Evolutionary conservation across 306 rosid species (phyloP).

Genomic region (Prosopis cineraria): DNA sequence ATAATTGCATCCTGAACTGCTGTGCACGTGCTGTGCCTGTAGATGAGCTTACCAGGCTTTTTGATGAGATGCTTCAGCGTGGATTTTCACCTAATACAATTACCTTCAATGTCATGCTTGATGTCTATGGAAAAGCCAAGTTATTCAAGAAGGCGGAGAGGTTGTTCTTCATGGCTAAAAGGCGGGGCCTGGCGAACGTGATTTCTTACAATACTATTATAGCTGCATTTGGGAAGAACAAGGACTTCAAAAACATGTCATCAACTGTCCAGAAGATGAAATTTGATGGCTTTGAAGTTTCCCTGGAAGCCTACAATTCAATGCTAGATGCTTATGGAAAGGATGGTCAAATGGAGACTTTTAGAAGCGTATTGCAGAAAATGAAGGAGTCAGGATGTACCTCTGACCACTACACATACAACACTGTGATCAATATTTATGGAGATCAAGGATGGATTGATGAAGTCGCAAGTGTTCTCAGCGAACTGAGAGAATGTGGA

Average conservation of each 20-base stretch:
- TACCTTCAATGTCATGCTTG: constrained; percentile 77
- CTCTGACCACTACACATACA: constrained; percentile 81
- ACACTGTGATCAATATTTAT: constrained; percentile 82
- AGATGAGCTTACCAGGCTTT: constrained; percentile 82
- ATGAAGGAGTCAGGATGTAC: constrained; percentile 68
- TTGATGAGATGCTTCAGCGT: constrained; percentile 75
- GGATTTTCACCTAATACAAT: constrained; percentile 72
- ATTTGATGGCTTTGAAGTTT: constrained; percentile 83
- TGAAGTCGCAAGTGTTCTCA: constrained; percentile 66
- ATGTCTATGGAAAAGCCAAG: constrained; percentile 82
- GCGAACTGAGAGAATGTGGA: constrained; percentile 71
- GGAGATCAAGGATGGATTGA: constrained; percentile 92
- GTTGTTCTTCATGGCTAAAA: constrained; percentile 77
- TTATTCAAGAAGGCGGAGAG: constrained; percentile 71
- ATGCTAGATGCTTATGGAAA: constrained; percentile 95
- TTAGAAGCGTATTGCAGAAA: constrained; percentile 62
- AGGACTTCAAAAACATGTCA: constrained; percentile 73
- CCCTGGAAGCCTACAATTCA: constrained; percentile 86
- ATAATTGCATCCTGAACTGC: constrained; percentile 79
- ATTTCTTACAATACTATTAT: constrained; percentile 86
- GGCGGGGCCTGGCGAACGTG: constrained; percentile 68
- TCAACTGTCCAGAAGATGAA: constrained; percentile 64
- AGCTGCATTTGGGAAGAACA: constrained; percentile 75
- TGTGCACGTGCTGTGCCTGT: constrained; percentile 82
- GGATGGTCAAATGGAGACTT: constrained; percentile 71